Evolutionary conservation across 2,329 filamentous ascomycete genomes (phyloP).

Genomic region (Orbilia javanica): DNA sequence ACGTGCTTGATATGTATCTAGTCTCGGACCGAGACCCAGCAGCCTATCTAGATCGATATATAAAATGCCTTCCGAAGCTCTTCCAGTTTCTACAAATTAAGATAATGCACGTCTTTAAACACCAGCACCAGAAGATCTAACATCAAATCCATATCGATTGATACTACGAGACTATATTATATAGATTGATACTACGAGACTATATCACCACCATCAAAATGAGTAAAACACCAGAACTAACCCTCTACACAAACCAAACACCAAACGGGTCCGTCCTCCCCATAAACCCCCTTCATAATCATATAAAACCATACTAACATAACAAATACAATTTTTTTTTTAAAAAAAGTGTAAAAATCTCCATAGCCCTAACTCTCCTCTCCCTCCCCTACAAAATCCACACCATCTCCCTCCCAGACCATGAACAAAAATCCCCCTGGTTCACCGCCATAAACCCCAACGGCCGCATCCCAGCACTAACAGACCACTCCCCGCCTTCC

Average conservation of each 20-base stretch:
- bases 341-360: conserved; percentile 76
- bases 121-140: too few relatives aligned
- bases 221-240: conserved; percentile 73
- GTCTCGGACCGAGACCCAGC: too few relatives aligned
- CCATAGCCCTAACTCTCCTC: conserved; percentile 78
- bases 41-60: too few relatives aligned
- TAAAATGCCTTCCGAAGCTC: too few relatives aligned
- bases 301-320: not conserved
- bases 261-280: conserved; percentile 75
- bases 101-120: too few relatives aligned
- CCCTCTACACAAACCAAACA: conserved; percentile 83
- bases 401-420: conserved; percentile 77
- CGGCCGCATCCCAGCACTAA: conserved; percentile 88
- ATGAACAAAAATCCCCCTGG: conserved; percentile 86
- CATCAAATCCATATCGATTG: too few relatives aligned
- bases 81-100: too few relatives aligned
- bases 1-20: too few relatives aligned
- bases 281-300: not conserved
- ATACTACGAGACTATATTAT: too few relatives aligned
- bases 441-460: conserved; percentile 94
- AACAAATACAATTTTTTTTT: too few relatives aligned
- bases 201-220: conserved; percentile 42
- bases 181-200: too few relatives aligned
- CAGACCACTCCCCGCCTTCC: conserved; percentile 73
- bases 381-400: conserved; percentile 71